A percentile compares a stretch with the other conserved stretches of the same genome.
phyloP scores from a whole-genome alignment of 352 stramenopile species.

The Pythium aphanidermatum region DNA sequence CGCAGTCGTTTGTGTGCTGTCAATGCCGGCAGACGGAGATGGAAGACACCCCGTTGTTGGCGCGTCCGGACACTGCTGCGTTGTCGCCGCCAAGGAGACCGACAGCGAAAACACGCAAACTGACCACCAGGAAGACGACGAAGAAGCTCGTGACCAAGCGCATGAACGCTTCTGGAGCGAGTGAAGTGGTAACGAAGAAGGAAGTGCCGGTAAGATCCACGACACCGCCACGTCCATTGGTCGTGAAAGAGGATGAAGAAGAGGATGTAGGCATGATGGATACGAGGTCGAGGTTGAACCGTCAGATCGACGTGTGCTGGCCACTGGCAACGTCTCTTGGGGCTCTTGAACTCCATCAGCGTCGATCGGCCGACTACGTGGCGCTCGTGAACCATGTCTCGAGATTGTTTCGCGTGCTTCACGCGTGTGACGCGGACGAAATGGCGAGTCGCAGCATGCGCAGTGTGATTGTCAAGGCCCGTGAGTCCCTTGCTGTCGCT shows the following conservation, averaged over 20 bases:
- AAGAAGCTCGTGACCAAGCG: slow-evolving; percentile 14
- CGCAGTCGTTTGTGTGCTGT: slow-evolving; percentile 6
- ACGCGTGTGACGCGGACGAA: slow-evolving; percentile 4
- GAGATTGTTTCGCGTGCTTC: slow-evolving; percentile 8
- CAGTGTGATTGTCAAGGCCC: slow-evolving; percentile 18
- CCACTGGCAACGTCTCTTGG: slow-evolving; percentile 14
- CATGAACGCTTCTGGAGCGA: background rate
- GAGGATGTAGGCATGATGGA: slow-evolving; percentile 8
- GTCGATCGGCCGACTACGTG: slow-evolving; percentile 10
- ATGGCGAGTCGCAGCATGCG: slow-evolving; percentile 18
- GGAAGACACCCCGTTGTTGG: slow-evolving; percentile 8
- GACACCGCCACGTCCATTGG: background rate
- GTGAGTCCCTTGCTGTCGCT: slow-evolving; percentile 16
- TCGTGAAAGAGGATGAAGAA: slow-evolving; percentile 12
- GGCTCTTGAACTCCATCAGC: slow-evolving; percentile 15
- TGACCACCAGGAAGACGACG: background rate
- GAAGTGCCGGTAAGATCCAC: background rate
- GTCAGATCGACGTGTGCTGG: slow-evolving; percentile 15
- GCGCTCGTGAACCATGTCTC: slow-evolving; percentile 9
- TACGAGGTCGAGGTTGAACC: slow-evolving; percentile 8
- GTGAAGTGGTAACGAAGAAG: background rate
- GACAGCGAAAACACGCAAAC: background rate
- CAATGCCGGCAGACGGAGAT: slow-evolving; percentile 1
- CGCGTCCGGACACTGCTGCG: slow-evolving; percentile 10
- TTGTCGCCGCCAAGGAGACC: slow-evolving; percentile 11